Base-by-base conservation (phyloP, 2,329 filamentous ascomycete genomes). In the Trichoderma brevicompactum region DNA sequence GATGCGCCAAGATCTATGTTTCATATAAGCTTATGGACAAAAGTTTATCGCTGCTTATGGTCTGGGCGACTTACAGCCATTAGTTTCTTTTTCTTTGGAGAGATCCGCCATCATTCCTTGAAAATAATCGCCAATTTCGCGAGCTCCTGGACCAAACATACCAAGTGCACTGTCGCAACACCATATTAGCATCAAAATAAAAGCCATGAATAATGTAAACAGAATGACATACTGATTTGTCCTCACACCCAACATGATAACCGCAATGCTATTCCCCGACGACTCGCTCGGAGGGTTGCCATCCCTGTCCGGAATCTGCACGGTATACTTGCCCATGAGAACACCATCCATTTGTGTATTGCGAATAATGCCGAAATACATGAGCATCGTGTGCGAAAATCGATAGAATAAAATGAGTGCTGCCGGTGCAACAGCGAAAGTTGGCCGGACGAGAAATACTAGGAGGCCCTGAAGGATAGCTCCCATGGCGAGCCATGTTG, bases 401-500 rank as follows among this genome's bases (percentile, higher is more conserved):
- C 40, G 48, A 36, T 48, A 54, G n/a, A 49, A 19, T 13, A 66
- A 17, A 9, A 60, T 1, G 41, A 64, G 34, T 2, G 41, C 19
- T 13, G 49, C 48, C 7, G 65, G 65, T 15, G 62, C 54, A 1
- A 66, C 8, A 1, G 54, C 65, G 15, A 48, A 44, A 9, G 48
- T 65, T 7, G 62, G 60, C 4, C 49, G 53, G 7, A 59, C 38
- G n/a, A 66, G 49, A 2, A 65, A 5, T 7, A 60, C 40, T 13
- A 65, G 28, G 10, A 49, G 10, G 4, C 61, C 60, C 5, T 66
- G 65, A 15, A 55, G 12, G 12, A 44, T 8, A 15, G 65, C 65
- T 9, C 65, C 65, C 8, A 66, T 48, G 1, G 61, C 53, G 34
- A 66, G 34, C 65, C 65, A 66, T 12, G 62, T 65, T 9, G 61